Evolutionary conservation across 305 asterid species (phyloP).

Genomic region (Fraxinus dipetala): DNA sequence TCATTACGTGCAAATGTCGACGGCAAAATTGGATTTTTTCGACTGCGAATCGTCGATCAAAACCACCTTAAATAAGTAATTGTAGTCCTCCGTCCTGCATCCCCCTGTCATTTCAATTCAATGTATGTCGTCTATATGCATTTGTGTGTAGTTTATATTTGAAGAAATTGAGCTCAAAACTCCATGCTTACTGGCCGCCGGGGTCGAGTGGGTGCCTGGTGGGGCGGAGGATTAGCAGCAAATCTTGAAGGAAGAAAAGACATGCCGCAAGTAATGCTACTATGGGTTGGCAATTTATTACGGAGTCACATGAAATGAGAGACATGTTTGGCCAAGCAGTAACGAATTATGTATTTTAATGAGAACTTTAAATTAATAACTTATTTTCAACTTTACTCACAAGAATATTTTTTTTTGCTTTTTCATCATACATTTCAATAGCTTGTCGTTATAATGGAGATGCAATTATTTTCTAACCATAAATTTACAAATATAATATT

Average conservation of each 20-base stretch:
- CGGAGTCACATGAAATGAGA: neutral
- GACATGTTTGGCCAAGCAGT: neutral
- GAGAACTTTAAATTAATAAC: neutral
- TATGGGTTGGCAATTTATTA: neutral
- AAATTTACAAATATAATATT: neutral
- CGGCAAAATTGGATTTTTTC: constrained; percentile 51
- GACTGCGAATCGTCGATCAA: constrained; percentile 55
- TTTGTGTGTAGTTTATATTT: neutral
- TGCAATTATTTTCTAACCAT: neutral
- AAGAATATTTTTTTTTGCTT: neutral
- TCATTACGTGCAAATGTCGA: constrained; percentile 47
- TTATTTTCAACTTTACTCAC: neutral
- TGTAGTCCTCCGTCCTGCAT: constrained; percentile 57
- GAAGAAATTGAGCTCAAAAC: neutral
- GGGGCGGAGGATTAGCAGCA: neutral
- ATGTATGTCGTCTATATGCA: neutral
- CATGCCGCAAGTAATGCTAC: neutral
- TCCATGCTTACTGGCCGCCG: neutral
- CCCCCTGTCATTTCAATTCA: constrained; percentile 47
- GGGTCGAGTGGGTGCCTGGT: neutral
- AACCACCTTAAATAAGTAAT: constrained; percentile 58
- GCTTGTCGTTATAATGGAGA: neutral
- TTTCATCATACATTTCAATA: neutral
- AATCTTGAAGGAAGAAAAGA: neutral
- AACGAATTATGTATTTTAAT: neutral